Evolutionary conservation across 179 eudicot species (phyloP), one percentile per base, ranked within the genome.

Genomic region (Camellia oleifera): DNA sequence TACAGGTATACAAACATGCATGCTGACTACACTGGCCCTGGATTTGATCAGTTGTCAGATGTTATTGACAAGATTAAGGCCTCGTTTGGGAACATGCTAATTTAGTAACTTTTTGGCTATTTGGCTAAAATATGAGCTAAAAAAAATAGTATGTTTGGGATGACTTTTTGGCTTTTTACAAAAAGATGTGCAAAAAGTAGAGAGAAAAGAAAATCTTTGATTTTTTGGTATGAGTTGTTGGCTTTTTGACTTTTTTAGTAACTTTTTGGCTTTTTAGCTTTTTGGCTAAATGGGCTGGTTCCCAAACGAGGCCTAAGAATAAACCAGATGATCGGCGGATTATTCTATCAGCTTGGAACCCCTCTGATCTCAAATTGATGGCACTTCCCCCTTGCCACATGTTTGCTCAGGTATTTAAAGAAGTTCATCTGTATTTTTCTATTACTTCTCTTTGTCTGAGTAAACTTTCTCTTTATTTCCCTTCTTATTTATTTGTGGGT

Each of bases 301-400:
- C 23, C 23, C 23, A 20, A 20, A 20, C 23, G 23, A 20, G 23
- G 23, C 23, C 23, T 20, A 20, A 92, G 82, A 93, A 86, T 80
- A 93, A 88, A 74, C 98, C 98, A 67, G 88, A 95, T 85, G 97
- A 95, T 74, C 85, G 97, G 50, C 90, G 97, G 40, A 95, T 93
- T 50, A 87, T 95, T 83, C 92, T 95, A 63, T 93, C 98, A 32
- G 93, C 98, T 78, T 95, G 98, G 98, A 95, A 93, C 74, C 98
- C 98, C 81, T 87, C 97, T 70, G 97, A 92, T 85, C 89, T 92
- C 56, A 90, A 89, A 65, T 62, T 89, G 79, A 93, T 93, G 98
- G 98, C 98, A 78, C 89, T 95, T 79, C 97, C 98, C 50, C 98
- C 97, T 45, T 95, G 98, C 87, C 97, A 93, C 89, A 92, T 92